A percentile compares a stretch with the other conserved stretches of the same genome.
These are phyloP conservation scores for Tagetes erecta DNA, from an alignment of 129 eudicot species.

Conservation along the genomic window DNA sequence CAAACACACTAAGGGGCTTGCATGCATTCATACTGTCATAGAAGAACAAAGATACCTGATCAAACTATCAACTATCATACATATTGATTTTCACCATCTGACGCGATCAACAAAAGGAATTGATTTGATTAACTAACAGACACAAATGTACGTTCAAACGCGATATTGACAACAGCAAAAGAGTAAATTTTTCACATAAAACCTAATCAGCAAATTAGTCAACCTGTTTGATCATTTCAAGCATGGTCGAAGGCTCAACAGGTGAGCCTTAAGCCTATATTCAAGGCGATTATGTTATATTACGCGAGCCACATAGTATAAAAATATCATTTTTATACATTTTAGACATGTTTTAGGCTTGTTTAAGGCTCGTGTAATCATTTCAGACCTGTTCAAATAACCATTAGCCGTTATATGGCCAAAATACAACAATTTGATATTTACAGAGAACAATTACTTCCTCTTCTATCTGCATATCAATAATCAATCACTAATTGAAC, in stretches of 20 bases:
- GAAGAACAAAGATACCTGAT: not conserved
- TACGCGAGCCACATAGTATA: no score
- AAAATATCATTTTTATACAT: no score
- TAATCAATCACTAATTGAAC: slow-evolving; percentile 2
- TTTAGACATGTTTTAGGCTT: no score
- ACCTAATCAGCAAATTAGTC: not conserved
- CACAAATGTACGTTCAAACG: slow-evolving; percentile 1
- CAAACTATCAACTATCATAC: not conserved
- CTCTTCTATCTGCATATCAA: not conserved
- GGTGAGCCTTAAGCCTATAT: no score
- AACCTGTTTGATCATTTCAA: not conserved
- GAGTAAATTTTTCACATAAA: not conserved
- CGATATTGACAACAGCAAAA: not conserved
- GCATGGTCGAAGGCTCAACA: not conserved
- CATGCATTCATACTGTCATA: not conserved
- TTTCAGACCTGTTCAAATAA: no score
- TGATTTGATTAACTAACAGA: not conserved
- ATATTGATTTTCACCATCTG: not conserved
- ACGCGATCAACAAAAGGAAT: not conserved
- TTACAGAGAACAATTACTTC: not conserved
- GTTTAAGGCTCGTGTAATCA: no score
- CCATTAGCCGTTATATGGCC: no score
- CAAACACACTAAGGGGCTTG: not conserved
- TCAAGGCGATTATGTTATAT: no score
- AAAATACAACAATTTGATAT: not conserved